Conservation (phyloP, 345 rosid species). For the Raphanus raphanistrum region DNA sequence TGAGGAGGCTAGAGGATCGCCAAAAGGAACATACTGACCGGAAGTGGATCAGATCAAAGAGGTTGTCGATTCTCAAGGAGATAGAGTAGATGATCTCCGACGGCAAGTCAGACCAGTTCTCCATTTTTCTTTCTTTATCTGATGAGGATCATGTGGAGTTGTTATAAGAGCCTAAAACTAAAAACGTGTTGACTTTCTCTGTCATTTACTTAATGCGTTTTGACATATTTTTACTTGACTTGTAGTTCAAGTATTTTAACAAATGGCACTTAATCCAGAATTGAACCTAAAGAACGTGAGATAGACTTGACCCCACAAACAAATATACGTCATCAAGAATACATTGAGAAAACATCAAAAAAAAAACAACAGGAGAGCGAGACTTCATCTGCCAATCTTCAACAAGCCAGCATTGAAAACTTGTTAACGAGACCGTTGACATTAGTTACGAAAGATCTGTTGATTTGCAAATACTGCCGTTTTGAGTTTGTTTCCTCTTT, state of each 20-base stretch:
- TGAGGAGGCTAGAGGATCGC: conserved; percentile 26
- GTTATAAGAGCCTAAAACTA: background rate
- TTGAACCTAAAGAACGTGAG: no score
- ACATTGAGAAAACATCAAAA: no score
- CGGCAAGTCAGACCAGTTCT: conserved; percentile 39
- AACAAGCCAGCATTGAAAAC: no score
- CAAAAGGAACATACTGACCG: conserved; percentile 42
- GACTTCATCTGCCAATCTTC: no score
- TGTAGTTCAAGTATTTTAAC: no score
- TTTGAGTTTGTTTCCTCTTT: background rate
- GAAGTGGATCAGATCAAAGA: conserved; percentile 31
- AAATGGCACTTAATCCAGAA: no score
- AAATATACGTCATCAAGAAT: no score
- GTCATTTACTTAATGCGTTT: background rate
- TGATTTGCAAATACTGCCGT: background rate
- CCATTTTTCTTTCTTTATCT: conserved; percentile 19
- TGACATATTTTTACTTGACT: conserved; percentile 2
- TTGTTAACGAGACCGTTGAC: no score
- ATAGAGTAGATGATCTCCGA: conserved; percentile 23
- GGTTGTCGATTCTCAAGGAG: conserved; percentile 7
- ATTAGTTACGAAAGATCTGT: background rate
- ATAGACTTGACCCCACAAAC: no score
- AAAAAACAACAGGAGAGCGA: no score
- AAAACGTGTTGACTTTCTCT: conserved; percentile 14
- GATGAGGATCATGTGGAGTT: background rate